Conservation (phyloP, 1,284 basidiomycete genomes). For the Volvariella surrecta region DNA sequence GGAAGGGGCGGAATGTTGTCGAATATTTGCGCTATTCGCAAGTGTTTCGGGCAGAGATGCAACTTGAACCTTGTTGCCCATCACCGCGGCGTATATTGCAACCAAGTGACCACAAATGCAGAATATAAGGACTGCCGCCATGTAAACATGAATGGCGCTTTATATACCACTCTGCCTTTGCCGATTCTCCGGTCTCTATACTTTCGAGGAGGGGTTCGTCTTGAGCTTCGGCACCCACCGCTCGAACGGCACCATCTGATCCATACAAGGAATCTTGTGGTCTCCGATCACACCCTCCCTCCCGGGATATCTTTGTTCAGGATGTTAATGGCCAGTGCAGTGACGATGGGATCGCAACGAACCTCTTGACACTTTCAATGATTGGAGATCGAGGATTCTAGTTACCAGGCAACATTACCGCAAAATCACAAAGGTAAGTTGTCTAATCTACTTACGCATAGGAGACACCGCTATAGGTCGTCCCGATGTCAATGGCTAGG, state of each 20-base stretch:
- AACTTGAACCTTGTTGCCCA: neutral
- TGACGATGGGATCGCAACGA: neutral
- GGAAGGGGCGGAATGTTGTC: constrained; percentile 26
- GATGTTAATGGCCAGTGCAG: neutral
- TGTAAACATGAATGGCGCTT: too few species aligned
- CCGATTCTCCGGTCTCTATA: constrained; percentile 31
- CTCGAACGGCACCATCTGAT: constrained; percentile 23
- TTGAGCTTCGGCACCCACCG: constrained; percentile 34
- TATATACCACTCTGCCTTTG: constrained; percentile 34
- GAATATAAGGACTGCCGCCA: too few species aligned
- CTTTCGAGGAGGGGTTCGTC: constrained; percentile 24
- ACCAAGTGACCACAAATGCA: neutral
- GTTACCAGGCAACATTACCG: neutral
- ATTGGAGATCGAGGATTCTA: constrained; percentile 21
- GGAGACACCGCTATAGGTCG: constrained; percentile 7
- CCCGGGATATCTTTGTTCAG: constrained; percentile 2
- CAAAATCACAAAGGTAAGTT: neutral
- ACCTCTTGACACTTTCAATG: constrained; percentile 22
- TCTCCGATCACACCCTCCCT: constrained; percentile 10
- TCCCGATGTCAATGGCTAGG: constrained; percentile 7
- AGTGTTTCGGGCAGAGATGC: neutral
- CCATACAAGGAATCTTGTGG: constrained; percentile 44
- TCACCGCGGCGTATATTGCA: neutral
- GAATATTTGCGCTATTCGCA: neutral
- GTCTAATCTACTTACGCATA: constrained; percentile 7